Percentiles rank a stretch among this genome's conserved stretches.
phyloP scores from a whole-genome alignment of 2,329 filamentous ascomycete genomes.

The Fusarium sulawesiense region DNA sequence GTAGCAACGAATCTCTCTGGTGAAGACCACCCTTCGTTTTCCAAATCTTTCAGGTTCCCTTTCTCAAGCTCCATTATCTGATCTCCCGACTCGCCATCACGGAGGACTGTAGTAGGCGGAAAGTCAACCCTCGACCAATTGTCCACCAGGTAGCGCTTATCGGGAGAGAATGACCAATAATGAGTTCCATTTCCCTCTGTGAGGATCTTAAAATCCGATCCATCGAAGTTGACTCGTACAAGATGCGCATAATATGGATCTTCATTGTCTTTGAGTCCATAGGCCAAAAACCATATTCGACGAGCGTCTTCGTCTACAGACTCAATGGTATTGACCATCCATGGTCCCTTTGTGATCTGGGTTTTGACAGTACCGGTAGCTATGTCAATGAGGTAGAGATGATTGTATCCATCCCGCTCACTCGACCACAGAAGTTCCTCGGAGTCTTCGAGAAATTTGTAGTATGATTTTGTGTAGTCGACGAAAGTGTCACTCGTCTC shows the following conservation, averaged over 20 bases:
- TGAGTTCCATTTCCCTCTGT: conserved; percentile 47
- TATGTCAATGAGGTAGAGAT: conserved; percentile 44
- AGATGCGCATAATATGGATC: conserved; percentile 47
- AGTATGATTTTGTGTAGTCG: conserved; percentile 40
- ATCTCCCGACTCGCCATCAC: conserved; percentile 33
- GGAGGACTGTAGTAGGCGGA: conserved; percentile 34
- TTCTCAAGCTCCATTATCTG: conserved; percentile 33
- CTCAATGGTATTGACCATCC: conserved; percentile 43
- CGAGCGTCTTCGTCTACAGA: conserved; percentile 34
- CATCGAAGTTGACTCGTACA: conserved; percentile 43
- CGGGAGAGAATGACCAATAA: conserved; percentile 39
- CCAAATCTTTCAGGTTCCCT: background rate
- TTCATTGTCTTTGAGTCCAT: conserved; percentile 35
- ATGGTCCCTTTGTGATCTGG: conserved; percentile 45
- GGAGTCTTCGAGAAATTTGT: conserved; percentile 4
- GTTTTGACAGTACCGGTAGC: conserved; percentile 26
- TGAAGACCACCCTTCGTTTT: conserved; percentile 26
- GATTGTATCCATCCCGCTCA: conserved; percentile 47
- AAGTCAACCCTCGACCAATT: conserved; percentile 46
- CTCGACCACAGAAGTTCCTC: conserved; percentile 47
- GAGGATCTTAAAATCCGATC: conserved; percentile 40
- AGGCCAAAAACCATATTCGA: conserved; percentile 37
- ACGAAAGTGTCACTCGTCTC: conserved; percentile 45
- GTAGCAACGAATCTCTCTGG: conserved; percentile 43
- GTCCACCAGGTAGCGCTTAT: conserved; percentile 39